Evolutionary conservation across 805 yeast species (phyloP).

Genomic region (Blastobotrys attinorum): DNA sequence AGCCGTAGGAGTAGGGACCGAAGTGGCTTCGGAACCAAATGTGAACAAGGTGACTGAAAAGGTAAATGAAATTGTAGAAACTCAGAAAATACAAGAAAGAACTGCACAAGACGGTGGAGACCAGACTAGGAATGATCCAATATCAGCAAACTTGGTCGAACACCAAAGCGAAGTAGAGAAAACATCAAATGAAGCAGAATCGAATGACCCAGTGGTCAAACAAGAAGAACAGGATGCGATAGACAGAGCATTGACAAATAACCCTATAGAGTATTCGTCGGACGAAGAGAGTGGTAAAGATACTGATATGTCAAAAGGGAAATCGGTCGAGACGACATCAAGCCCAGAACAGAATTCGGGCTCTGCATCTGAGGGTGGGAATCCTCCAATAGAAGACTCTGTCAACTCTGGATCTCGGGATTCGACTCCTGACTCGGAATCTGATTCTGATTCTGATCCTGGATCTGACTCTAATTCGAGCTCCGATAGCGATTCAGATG

Average conservation of each 20-base stretch:
- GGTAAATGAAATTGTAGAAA: too few species aligned
- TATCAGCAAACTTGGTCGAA: not conserved
- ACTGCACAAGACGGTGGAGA: too few species aligned
- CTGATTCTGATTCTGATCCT: not conserved
- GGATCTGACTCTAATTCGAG: conserved; percentile 8
- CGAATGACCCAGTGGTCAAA: not conserved
- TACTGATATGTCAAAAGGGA: not conserved
- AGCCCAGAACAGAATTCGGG: not conserved
- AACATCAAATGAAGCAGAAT: not conserved
- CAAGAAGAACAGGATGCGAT: conserved; percentile 1
- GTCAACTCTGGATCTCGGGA: not conserved
- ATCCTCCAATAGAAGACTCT: not conserved
- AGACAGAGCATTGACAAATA: conserved; percentile 7
- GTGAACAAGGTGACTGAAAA: too few species aligned
- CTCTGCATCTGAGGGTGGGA: not conserved
- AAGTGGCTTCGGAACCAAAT: too few species aligned
- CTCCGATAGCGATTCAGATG: too few species aligned
- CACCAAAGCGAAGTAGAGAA: not conserved
- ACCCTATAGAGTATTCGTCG: conserved; percentile 12
- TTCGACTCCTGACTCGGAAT: not conserved
- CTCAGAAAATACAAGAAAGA: too few species aligned
- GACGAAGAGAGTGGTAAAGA: conserved; percentile 18
- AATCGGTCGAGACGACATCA: not conserved
- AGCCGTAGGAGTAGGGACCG: too few species aligned
- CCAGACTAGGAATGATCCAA: too few species aligned